Conservation (phyloP, 345 rosid genomes). For the Gossypium thurberi region DNA sequence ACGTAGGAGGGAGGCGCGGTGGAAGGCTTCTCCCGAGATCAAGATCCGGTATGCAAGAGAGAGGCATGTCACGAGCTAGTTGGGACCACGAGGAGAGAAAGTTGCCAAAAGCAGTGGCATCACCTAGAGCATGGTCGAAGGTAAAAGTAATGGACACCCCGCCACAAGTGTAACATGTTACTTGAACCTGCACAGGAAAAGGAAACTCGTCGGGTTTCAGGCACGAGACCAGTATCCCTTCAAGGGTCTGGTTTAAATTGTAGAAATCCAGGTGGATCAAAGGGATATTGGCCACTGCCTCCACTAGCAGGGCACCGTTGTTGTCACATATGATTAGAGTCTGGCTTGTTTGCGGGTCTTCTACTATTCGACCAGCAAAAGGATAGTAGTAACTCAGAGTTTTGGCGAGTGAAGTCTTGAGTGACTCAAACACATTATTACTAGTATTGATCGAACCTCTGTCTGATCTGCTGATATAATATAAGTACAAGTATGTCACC, state of each 20-base stretch:
- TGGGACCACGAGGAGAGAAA: slow-evolving; percentile 69
- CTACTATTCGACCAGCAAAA: slow-evolving; percentile 61
- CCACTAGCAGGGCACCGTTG: slow-evolving; percentile 45
- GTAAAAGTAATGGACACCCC: slow-evolving; percentile 64
- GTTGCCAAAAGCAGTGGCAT: slow-evolving; percentile 59
- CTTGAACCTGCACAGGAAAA: slow-evolving; percentile 56
- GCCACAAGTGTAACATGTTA: slow-evolving; percentile 51
- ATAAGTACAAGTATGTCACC: slow-evolving; percentile 72
- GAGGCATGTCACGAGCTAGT: slow-evolving; percentile 45
- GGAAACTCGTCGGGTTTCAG: slow-evolving; percentile 23
- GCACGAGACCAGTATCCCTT: slow-evolving; percentile 43
- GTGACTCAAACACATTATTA: slow-evolving; percentile 19
- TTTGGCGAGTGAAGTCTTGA: slow-evolving; percentile 45
- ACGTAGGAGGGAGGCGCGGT: slow-evolving; percentile 53
- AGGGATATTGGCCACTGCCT: slow-evolving; percentile 48
- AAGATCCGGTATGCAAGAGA: slow-evolving; percentile 43
- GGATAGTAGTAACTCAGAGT: slow-evolving; percentile 58
- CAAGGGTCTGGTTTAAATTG: slow-evolving; percentile 39
- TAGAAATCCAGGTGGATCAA: slow-evolving; percentile 50
- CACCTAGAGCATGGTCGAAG: slow-evolving; percentile 85
- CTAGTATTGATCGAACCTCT: background rate
- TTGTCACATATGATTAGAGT: slow-evolving; percentile 65
- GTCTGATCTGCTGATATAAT: slow-evolving; percentile 7
- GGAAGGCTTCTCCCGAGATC: slow-evolving; percentile 55
- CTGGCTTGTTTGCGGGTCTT: slow-evolving; percentile 38